phyloP scores from a whole-genome alignment of 176 grass and related monocot genomes.

The Pontederia paniculata region DNA sequence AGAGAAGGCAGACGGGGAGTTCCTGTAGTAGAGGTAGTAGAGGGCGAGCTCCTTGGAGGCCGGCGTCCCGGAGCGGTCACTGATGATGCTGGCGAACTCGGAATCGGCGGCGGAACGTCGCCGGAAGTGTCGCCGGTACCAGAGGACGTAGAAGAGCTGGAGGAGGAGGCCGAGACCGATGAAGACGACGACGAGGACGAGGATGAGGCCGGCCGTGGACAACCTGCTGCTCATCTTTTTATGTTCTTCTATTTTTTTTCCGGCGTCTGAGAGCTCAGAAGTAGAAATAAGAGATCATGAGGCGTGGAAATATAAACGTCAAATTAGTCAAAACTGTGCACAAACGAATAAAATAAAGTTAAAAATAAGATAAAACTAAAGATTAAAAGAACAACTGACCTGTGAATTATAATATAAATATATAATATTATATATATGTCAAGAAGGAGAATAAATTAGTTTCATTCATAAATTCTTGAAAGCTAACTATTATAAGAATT shows the following conservation, averaged over 20 bases:
- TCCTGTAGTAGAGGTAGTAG: background rate
- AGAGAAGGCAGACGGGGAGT: background rate
- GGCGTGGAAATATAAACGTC: too few species aligned
- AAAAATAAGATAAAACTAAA: too few species aligned
- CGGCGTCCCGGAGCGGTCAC: background rate
- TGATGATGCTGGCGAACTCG: background rate
- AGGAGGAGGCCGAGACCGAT: background rate
- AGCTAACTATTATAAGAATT: too few species aligned
- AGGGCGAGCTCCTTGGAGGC: conserved; percentile 18
- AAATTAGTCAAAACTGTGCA: too few species aligned
- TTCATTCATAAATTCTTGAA: too few species aligned
- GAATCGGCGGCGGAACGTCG: background rate
- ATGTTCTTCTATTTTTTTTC: background rate
- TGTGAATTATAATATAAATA: too few species aligned
- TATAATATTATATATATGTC: too few species aligned
- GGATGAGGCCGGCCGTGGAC: conserved; percentile 3
- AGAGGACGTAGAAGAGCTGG: conserved; percentile 7
- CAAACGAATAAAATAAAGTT: too few species aligned
- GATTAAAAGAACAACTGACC: too few species aligned
- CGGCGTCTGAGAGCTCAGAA: too few species aligned
- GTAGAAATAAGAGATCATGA: too few species aligned
- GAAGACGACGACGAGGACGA: conserved; percentile 7
- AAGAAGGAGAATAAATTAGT: too few species aligned
- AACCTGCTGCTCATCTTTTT: conserved; percentile 13
- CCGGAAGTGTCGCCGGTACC: conserved; percentile 1